Evolutionary conservation across 768 basidiomycete species (phyloP).

Genomic region (Suillus discolor): DNA sequence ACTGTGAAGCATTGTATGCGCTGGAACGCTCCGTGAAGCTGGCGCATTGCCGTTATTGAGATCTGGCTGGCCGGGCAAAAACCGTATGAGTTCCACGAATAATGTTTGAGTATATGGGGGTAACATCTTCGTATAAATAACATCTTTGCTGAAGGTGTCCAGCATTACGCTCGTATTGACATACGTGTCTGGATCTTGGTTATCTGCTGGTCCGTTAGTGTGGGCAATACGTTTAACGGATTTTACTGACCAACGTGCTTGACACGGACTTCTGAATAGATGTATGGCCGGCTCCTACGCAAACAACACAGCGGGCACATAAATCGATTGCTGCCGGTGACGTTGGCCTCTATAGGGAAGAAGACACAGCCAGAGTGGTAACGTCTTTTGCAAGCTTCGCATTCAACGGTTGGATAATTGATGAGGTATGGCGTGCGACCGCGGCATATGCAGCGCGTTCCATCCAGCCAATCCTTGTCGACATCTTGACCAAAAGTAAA

Average conservation of each 20-base stretch:
- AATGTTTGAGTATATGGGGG: slow-evolving; percentile 67
- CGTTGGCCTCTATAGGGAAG: slow-evolving; percentile 51
- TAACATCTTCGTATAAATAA: slow-evolving; percentile 68
- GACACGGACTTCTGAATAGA: slow-evolving; percentile 77
- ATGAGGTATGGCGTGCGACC: slow-evolving; percentile 64
- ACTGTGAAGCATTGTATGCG: slow-evolving; percentile 23
- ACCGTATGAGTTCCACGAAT: slow-evolving; percentile 71
- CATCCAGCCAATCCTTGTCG: slow-evolving; percentile 72
- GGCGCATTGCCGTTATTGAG: slow-evolving; percentile 17
- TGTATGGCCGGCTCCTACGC: slow-evolving; percentile 70
- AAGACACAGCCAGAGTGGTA: slow-evolving; percentile 82
- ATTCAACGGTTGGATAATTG: slow-evolving; percentile 64
- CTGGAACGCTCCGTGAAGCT: slow-evolving; percentile 18
- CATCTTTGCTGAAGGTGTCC: slow-evolving; percentile 69
- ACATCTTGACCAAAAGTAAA: slow-evolving; percentile 79
- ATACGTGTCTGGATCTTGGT: slow-evolving; percentile 56
- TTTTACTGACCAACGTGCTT: slow-evolving; percentile 55
- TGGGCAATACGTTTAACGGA: slow-evolving; percentile 12
- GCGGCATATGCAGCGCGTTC: slow-evolving; percentile 80
- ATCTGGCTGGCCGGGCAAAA: slow-evolving; percentile 36
- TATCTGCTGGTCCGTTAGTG: slow-evolving; percentile 36
- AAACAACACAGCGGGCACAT: slow-evolving; percentile 79
- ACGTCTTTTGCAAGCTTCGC: slow-evolving; percentile 62
- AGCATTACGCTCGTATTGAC: slow-evolving; percentile 76
- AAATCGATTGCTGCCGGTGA: slow-evolving; percentile 44